Base-by-base conservation (phyloP, 2,329 filamentous ascomycete species). In the Aspergillus pseudotamarii region DNA sequence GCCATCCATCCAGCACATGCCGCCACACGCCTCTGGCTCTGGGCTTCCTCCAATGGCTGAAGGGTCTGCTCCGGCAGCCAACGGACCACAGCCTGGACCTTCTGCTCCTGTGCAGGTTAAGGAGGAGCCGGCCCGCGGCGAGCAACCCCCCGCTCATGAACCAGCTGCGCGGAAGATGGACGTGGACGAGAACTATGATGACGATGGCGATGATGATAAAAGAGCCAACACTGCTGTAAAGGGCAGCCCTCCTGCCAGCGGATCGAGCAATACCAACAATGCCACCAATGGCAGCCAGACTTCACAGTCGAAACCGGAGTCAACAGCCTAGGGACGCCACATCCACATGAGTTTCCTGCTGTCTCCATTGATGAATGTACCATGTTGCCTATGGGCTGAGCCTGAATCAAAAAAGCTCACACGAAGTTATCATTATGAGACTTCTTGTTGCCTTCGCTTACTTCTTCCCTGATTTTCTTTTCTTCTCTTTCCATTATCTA, bases 121-220 rank as follows among this genome's bases (percentile, higher is more conserved):
- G 61, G 86, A 92, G 67, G 90, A 93, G 32, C 61, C 77, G 38
- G 69, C 73, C 65, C 84, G 78, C 59, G 77, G 74, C 41, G 81
- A 83, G 65, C 78, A 85, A 32, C 78, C 84, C 2, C 81, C 84
- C 23, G 78, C 84, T 21, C 89, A 89, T 62, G 94, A 98, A 80
- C 92, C 93, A 59, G 93, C 95, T 38, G 93, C 93, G 23, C 86
- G 95, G 26, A 96, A 96, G 79, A 96, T 99, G 88, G 94, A 98
- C 8, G 92, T 98, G 23, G 94, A 99, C 70, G 95, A 99, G 76
- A 91, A 98, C 76, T 98, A 99, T 72, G 94, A 98, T 76, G 94
- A 98, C 72, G 94, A 94, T 62, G 92, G 88, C 5, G 94, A 96
- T 68, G 94, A 97, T 64, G 91, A 95, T 46, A 88, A 88, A 76